A percentile compares a stretch with the other conserved stretches of the same genome.
phyloP scores from a whole-genome alignment of 306 rosid genomes.

The Psophocarpus tetragonolobus region DNA sequence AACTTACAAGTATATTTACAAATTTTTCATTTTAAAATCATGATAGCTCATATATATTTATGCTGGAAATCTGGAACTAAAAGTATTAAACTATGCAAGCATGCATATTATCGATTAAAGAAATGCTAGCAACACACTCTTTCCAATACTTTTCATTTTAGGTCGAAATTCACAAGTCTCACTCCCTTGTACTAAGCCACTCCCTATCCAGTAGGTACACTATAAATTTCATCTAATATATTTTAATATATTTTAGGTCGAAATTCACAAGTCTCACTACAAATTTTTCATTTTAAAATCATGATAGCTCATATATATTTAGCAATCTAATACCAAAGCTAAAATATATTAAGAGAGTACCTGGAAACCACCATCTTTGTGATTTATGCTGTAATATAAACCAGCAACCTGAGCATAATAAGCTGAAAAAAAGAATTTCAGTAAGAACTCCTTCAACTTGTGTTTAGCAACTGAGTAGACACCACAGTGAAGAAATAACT shows the following conservation, averaged over 20 bases:
- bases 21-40: neutral
- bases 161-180: neutral
- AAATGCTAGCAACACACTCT: neutral
- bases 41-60: neutral
- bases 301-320: too few relatives aligned
- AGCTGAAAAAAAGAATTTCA: slow-evolving; percentile 54
- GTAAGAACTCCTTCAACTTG: slow-evolving; percentile 35
- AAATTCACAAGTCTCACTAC: too few relatives aligned
- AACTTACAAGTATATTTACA: neutral
- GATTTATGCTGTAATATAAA: slow-evolving; percentile 60
- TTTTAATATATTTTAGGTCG: too few relatives aligned
- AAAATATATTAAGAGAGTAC: slow-evolving; percentile 47
- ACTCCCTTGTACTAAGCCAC: neutral
- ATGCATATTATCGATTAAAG: neutral
- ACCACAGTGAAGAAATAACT: slow-evolving; percentile 3
- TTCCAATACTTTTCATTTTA: neutral
- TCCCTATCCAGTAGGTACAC: neutral
- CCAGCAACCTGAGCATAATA: slow-evolving; percentile 91
- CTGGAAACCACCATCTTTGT: slow-evolving; percentile 72
- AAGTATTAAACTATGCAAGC: neutral
- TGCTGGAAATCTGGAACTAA: too few relatives aligned
- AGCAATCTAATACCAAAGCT: neutral
- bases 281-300: too few relatives aligned
- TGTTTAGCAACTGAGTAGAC: slow-evolving; percentile 16
- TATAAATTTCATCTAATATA: neutral